Conservation (phyloP, 164 flowering plant species). For the Akebia trifoliata region DNA sequence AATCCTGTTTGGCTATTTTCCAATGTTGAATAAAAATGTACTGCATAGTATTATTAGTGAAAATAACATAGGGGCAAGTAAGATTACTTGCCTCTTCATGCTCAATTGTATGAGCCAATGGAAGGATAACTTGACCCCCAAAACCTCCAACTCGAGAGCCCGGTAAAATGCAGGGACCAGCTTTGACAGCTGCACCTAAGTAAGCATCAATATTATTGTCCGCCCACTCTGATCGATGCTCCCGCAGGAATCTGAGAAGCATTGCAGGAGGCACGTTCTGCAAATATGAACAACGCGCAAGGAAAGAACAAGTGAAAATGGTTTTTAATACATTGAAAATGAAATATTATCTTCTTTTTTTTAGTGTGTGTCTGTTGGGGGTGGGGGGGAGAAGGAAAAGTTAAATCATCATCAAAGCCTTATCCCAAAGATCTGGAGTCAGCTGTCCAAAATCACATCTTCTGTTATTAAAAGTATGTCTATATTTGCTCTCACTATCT, state of each 20-base stretch:
- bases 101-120: slow-evolving; percentile 89
- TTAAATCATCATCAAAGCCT: too few species aligned
- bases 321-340: not conserved
- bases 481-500: too few species aligned
- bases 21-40: not conserved
- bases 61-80: not conserved
- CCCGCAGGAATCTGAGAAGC: slow-evolving; percentile 82
- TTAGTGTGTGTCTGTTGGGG: too few species aligned
- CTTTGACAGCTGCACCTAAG: slow-evolving; percentile 77
- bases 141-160: slow-evolving; percentile 66
- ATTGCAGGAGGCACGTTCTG: slow-evolving; percentile 98
- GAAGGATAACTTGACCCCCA: slow-evolving; percentile 83
- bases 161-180: slow-evolving; percentile 66
- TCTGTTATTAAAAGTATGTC: too few species aligned
- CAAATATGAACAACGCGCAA: slow-evolving; percentile 5
- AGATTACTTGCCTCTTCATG: slow-evolving; percentile 79
- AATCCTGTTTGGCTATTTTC: too few species aligned
- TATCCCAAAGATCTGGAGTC: too few species aligned
- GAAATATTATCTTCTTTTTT: too few species aligned
- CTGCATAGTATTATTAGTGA: not conserved
- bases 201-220: slow-evolving; percentile 85
- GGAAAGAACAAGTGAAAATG: not conserved
- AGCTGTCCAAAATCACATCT: too few species aligned
- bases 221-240: slow-evolving; percentile 99
- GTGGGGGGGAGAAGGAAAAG: too few species aligned